These are phyloP conservation scores for Mortierella sp. DNA, from an alignment of 371 early-diverging fungal genomes.

Conservation along the genomic window DNA sequence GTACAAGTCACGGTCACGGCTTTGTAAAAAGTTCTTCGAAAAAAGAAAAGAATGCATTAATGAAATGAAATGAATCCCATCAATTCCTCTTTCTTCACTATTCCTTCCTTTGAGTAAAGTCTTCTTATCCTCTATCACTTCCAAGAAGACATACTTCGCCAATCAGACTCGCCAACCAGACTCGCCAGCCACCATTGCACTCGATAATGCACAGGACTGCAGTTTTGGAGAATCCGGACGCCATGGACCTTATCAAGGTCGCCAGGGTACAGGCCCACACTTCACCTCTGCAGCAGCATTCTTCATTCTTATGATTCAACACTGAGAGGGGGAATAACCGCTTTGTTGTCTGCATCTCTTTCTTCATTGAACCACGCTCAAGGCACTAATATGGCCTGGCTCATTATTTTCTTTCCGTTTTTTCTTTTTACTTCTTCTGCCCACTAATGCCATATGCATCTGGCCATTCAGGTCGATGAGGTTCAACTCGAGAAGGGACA, in stretches of 20 bases:
- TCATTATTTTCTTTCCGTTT: not conserved
- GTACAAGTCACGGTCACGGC: too few species aligned
- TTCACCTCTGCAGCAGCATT: not conserved
- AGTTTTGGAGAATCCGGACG: slow-evolving; percentile 9
- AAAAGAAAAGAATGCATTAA: not conserved
- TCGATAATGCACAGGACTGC: slow-evolving; percentile 8
- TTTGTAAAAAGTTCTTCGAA: not conserved
- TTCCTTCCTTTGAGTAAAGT: not conserved
- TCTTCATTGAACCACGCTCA: not conserved
- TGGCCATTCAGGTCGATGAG: slow-evolving; percentile 65
- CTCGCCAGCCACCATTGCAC: not conserved
- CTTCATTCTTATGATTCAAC: not conserved
- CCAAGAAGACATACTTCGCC: not conserved
- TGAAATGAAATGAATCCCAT: not conserved
- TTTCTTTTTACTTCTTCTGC: not conserved
- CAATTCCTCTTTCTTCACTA: slow-evolving; percentile 5
- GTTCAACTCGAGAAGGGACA: slow-evolving; percentile 73
- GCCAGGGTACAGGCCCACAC: slow-evolving; percentile 47
- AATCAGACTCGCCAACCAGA: not conserved
- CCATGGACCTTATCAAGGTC: slow-evolving; percentile 60
- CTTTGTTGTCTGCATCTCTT: not conserved
- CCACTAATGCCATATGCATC: not conserved
- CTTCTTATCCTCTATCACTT: not conserved
- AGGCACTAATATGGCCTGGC: not conserved
- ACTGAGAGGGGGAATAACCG: not conserved